Percentiles rank a stretch among this genome's conserved stretches.
phyloP scores from a whole-genome alignment of 306 rosid genomes.

The Potentilla sterilis region DNA sequence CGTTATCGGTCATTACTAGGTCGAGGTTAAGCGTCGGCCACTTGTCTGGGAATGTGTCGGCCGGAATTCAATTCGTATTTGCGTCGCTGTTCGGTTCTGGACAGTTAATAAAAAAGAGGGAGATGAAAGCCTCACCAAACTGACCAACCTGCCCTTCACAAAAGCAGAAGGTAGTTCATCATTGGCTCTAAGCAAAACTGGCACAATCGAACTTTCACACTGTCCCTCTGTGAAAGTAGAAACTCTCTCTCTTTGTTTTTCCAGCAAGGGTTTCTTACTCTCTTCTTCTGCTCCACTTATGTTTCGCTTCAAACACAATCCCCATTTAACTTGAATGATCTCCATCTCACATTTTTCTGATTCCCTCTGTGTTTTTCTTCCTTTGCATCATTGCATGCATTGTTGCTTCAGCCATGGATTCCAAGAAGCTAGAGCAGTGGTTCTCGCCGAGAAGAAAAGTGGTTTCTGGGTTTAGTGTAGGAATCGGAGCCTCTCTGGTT shows the following conservation, averaged over 20 bases:
- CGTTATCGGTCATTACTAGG: neutral
- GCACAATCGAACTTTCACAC: neutral
- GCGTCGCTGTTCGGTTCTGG: neutral
- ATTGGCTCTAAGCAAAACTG: neutral
- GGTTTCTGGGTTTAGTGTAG: slow-evolving; percentile 67
- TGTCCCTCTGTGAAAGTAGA: neutral
- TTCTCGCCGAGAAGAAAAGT: slow-evolving; percentile 50
- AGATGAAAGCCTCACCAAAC: neutral
- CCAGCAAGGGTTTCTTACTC: neutral
- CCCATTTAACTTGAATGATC: neutral
- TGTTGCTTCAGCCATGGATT: slow-evolving; percentile 42
- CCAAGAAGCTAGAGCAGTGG: slow-evolving; percentile 51
- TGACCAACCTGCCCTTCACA: slow-evolving; percentile 7
- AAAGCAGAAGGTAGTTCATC: neutral
- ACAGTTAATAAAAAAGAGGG: neutral
- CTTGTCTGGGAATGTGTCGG: slow-evolving; percentile 16
- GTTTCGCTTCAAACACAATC: neutral
- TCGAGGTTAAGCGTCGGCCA: neutral
- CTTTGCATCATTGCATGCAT: neutral
- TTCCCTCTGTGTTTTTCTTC: neutral
- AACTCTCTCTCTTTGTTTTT: neutral
- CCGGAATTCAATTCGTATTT: slow-evolving; percentile 5
- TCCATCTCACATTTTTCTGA: neutral
- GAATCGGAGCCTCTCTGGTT: slow-evolving; percentile 52
- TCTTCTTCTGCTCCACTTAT: neutral